phyloP scores from a whole-genome alignment of 176 grass and related monocot species.

The Ensete glaucum region DNA sequence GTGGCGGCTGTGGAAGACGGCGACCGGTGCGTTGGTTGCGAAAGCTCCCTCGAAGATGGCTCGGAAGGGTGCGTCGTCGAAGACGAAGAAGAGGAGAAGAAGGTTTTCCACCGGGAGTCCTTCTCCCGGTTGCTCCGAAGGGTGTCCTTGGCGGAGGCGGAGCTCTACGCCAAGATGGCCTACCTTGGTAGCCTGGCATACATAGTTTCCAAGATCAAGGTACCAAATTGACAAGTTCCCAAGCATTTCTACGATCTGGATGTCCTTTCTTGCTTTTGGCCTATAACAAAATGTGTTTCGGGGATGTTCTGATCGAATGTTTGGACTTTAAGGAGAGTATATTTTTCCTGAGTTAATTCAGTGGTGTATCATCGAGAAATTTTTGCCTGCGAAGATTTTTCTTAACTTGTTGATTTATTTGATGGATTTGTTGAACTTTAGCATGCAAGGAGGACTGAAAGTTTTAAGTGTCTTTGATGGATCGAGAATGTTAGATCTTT shows the following conservation, averaged over 20 bases:
- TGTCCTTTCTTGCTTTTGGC: neutral
- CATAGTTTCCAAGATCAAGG: slow-evolving; percentile 60
- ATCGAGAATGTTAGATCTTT: no score
- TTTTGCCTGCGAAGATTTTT: no score
- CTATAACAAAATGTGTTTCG: no score
- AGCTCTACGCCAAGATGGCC: slow-evolving; percentile 61
- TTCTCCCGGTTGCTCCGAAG: slow-evolving; percentile 70
- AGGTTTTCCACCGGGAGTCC: slow-evolving; percentile 50
- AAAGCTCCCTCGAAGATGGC: neutral
- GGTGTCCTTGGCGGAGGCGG: slow-evolving; percentile 40
- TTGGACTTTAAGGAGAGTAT: no score
- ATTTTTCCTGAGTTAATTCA: neutral
- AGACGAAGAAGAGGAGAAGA: slow-evolving; percentile 20
- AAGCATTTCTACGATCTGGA: neutral
- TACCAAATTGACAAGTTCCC: slow-evolving; percentile 9
- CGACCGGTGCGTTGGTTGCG: slow-evolving; percentile 8
- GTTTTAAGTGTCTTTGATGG: no score
- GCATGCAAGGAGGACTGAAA: no score
- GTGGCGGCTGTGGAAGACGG: slow-evolving; percentile 30
- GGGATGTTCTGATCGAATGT: no score
- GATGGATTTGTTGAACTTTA: no score
- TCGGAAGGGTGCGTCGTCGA: slow-evolving; percentile 23
- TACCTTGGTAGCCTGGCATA: slow-evolving; percentile 81
- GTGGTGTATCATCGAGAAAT: neutral
- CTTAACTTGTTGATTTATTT: no score